Evolutionary conservation across 805 yeast genomes (phyloP).

Genomic region (Komagataella pseudopastoris): DNA sequence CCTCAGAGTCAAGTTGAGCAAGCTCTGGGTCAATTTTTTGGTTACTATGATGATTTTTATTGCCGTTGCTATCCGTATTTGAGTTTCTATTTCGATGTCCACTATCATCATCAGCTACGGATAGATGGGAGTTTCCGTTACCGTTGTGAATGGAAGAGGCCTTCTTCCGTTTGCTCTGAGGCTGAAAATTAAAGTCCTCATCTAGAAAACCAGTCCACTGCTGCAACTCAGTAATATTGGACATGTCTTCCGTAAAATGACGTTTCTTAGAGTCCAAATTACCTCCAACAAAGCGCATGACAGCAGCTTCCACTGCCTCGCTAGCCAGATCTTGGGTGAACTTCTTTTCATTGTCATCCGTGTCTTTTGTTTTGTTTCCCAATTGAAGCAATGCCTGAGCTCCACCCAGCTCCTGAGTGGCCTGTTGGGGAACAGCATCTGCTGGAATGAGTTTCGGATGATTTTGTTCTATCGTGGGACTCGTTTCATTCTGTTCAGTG

Average conservation of each 20-base stretch:
- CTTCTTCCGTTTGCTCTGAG: not conserved
- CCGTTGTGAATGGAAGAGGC: not conserved
- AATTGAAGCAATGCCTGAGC: constrained; percentile 15
- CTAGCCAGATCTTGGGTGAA: constrained; percentile 6
- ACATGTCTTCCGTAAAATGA: constrained; percentile 26
- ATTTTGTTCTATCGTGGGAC: not conserved
- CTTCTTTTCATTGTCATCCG: constrained; percentile 1
- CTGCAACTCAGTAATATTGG: constrained; percentile 32
- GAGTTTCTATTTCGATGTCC: not conserved
- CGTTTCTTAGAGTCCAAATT: constrained; percentile 24
- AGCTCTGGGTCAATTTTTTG: constrained; percentile 45
- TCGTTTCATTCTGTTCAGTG: not conserved
- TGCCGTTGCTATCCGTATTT: not conserved
- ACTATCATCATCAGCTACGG: not conserved
- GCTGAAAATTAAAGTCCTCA: constrained; percentile 19
- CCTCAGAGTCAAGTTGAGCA: constrained; percentile 27
- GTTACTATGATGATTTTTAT: constrained; percentile 3
- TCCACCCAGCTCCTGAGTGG: constrained; percentile 11
- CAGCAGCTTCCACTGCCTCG: constrained; percentile 66
- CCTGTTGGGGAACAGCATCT: not conserved
- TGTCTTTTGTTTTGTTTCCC: constrained; percentile 6
- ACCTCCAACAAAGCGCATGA: constrained; percentile 59
- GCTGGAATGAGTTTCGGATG: not conserved
- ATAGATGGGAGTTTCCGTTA: not conserved
- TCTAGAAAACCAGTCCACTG: constrained; percentile 41